Percentiles rank a stretch among this genome's conserved stretches.
These are phyloP conservation scores for Beauveria rudraprayagi DNA, from an alignment of 2,329 filamentous ascomycete genomes.

Conservation along the genomic window DNA sequence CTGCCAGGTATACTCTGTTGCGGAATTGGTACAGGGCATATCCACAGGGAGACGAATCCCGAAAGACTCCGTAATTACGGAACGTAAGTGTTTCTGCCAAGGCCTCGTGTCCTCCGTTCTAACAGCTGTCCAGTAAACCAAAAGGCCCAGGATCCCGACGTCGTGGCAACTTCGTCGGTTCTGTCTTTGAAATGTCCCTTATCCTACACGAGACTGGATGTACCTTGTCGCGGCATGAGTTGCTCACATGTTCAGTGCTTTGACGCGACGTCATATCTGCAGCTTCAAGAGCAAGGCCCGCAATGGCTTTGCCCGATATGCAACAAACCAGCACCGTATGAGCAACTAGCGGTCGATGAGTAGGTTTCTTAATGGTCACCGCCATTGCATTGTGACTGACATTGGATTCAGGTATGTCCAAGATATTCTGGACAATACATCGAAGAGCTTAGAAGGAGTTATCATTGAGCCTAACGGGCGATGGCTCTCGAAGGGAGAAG, in stretches of 20 bases:
- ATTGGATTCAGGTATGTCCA: slow-evolving; percentile 60
- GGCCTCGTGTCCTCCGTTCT: slow-evolving; percentile 12
- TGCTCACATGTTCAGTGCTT: slow-evolving; percentile 95
- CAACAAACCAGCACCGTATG: slow-evolving; percentile 73
- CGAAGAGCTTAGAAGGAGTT: slow-evolving; percentile 68
- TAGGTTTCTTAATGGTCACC: slow-evolving; percentile 34
- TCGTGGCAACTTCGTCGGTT: slow-evolving; percentile 79
- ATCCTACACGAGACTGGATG: slow-evolving; percentile 71
- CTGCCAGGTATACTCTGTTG: slow-evolving; percentile 64
- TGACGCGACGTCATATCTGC: slow-evolving; percentile 83
- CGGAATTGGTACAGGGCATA: slow-evolving; percentile 62
- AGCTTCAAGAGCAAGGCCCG: slow-evolving; percentile 90
- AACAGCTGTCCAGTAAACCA: slow-evolving; percentile 53
- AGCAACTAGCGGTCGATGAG: slow-evolving; percentile 80
- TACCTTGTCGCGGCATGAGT: slow-evolving; percentile 69
- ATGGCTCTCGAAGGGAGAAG: slow-evolving; percentile 48
- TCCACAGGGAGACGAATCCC: slow-evolving; percentile 63
- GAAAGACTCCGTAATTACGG: slow-evolving; percentile 71
- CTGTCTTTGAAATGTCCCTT: slow-evolving; percentile 90
- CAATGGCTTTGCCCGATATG: slow-evolving; percentile 97
- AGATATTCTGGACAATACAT: slow-evolving; percentile 72
- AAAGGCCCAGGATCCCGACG: slow-evolving; percentile 78
- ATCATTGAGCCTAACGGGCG: slow-evolving; percentile 80
- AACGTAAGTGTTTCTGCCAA: slow-evolving; percentile 50
- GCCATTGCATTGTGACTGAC: slow-evolving; percentile 13